Evolutionary conservation across 371 early-diverging fungal species (phyloP).

Genomic region (Mortierella sp.): DNA sequence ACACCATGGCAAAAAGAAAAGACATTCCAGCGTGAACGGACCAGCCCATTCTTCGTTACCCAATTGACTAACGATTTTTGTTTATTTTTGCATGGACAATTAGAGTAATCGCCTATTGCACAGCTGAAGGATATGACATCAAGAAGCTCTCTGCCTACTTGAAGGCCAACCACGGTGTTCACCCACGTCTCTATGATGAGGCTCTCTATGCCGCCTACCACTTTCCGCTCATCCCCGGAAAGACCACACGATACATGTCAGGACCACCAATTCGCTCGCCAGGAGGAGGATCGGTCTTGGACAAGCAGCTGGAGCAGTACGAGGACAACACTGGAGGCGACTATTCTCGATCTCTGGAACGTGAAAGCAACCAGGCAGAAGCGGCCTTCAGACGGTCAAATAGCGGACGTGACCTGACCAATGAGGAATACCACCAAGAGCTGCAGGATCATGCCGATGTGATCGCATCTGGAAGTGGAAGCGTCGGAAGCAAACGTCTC

Average conservation of each 20-base stretch:
- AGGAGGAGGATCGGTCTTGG: conserved; percentile 56
- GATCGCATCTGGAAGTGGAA: conserved; percentile 26
- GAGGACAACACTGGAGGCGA: conserved; percentile 60
- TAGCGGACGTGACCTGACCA: conserved; percentile 30
- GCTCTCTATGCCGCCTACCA: conserved; percentile 75
- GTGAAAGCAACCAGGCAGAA: conserved; percentile 20
- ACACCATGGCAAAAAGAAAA: not conserved
- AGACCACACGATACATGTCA: conserved; percentile 33
- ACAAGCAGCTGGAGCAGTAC: conserved; percentile 58
- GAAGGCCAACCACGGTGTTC: conserved; percentile 66
- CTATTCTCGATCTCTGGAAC: conserved; percentile 42
- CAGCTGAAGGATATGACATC: conserved; percentile 82
- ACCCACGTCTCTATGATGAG: conserved; percentile 71
- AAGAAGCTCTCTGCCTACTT: conserved; percentile 69
- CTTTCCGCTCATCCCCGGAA: conserved; percentile 65
- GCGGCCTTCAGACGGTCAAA: conserved; percentile 31
- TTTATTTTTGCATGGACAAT: not conserved
- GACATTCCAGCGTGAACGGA: not conserved
- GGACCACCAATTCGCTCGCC: conserved; percentile 54
- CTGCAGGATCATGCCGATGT: conserved; percentile 26
- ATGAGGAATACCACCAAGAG: conserved; percentile 35
- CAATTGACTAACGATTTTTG: not conserved
- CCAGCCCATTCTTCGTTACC: not conserved
- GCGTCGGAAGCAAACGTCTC: conserved; percentile 24
- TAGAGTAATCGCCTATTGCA: conserved; percentile 94